Base-by-base conservation (phyloP, 306 rosid genomes). In the Glycine tomentella region DNA sequence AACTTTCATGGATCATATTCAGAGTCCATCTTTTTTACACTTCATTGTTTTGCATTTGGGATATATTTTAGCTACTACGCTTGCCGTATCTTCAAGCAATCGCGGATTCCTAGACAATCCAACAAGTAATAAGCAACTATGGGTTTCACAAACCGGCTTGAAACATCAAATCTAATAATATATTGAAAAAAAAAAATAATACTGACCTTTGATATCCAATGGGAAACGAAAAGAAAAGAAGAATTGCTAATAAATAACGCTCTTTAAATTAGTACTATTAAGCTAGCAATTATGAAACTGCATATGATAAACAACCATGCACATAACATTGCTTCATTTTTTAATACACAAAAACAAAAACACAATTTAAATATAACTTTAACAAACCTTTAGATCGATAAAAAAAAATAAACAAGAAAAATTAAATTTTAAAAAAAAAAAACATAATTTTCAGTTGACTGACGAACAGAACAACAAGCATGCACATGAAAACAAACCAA, bases 1-100 rank as follows among this genome's bases (percentile, higher is more conserved):
- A n/a, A 72, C 69, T 65, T 45, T 49, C 56, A 48, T 53, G 80
- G 77, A 76, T 85, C 69, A 57, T 45, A 52, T 63, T 84, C 63
- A 42, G 46, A 53, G 50, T 78, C 63, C 64, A 64, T 62, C 46
- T 72, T 67, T 82, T 53, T 74, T 61, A 3, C 20, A 40, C 76
- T 72, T 81, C 12, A 16, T 40, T 63, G 13, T 0, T 25, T 25
- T 25, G 31, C 31, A 25, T 25, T 25, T 25, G 31, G 31, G 31
- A 25, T 25, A 25, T 25, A 25, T 25, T 25, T 46, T 2, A 46
- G 73, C 36, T 63, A 25, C 2, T 25, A 48, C 7, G 74, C 25
- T 86, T 79, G 82, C 87, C 58, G 69, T 83, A 74, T 79, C 69
- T 15, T 20, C 84, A 86, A 86, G 89, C 48, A 86, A 82, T 16